Conservation (phyloP, 495 filamentous ascomycete genomes). For the Aspergillus avenaceus region DNA sequence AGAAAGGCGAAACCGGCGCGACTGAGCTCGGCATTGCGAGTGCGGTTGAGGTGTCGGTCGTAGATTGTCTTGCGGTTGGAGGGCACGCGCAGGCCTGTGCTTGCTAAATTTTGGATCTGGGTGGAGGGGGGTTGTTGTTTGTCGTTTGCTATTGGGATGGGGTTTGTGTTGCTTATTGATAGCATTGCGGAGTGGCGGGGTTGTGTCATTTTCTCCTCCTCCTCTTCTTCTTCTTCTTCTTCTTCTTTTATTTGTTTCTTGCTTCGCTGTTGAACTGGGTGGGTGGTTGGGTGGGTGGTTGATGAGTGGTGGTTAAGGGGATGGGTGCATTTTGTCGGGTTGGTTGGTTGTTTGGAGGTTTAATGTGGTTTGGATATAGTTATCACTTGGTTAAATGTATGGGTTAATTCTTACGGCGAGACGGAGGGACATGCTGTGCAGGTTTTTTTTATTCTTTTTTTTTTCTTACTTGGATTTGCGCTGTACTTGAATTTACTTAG, state of each 20-base stretch:
- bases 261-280: constrained; percentile 2
- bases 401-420: constrained; percentile 2
- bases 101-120: constrained; percentile 25
- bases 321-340: not conserved
- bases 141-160: constrained; percentile 21
- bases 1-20: constrained; percentile 92
- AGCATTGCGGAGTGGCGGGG: constrained; percentile 36
- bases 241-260: too few relatives aligned
- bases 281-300: not conserved
- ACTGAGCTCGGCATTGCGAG: constrained; percentile 79
- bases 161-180: constrained; percentile 32
- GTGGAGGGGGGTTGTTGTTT: constrained; percentile 30
- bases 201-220: constrained; percentile 36
- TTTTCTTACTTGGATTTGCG: not conserved
- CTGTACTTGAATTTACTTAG: not conserved
- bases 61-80: constrained; percentile 96
- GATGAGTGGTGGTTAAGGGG: too few relatives aligned
- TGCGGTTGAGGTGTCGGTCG: constrained; percentile 88
- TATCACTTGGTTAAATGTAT: too few relatives aligned
- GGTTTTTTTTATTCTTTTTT: not conserved
- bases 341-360: not conserved
- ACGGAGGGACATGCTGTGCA: not conserved
- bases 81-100: constrained; percentile 82
- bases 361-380: too few relatives aligned
- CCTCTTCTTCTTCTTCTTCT: too few relatives aligned